Conservation (phyloP, 2,329 filamentous ascomycete species). For the Xylogone sp. region DNA sequence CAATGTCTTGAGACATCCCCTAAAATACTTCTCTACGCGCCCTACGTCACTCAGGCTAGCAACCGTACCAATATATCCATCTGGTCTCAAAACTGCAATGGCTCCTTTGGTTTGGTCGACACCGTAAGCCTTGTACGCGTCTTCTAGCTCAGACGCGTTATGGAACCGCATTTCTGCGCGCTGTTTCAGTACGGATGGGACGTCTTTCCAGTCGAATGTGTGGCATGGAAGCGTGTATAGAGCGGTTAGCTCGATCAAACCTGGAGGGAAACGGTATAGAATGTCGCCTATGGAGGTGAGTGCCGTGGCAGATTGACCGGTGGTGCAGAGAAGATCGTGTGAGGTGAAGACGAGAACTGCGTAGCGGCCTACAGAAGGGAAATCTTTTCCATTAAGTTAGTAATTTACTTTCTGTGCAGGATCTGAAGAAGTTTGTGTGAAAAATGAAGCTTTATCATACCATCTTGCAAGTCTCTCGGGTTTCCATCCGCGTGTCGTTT, state of each 20-base stretch:
- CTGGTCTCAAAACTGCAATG: constrained; percentile 64
- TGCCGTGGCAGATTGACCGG: constrained; percentile 8
- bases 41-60: constrained; percentile 33
- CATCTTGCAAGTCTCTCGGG: constrained; percentile 24
- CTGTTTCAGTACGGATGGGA: constrained; percentile 54
- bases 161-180: constrained; percentile 61
- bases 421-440: not conserved
- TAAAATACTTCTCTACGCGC: constrained; percentile 5
- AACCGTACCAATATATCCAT: constrained; percentile 67
- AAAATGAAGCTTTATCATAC: constrained; percentile 5
- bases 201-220: constrained; percentile 12
- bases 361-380: constrained; percentile 22
- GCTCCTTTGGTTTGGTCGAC: constrained; percentile 51
- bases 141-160: constrained; percentile 43
- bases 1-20: no score
- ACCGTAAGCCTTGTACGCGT: constrained; percentile 66
- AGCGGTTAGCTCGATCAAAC: constrained; percentile 64
- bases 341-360: constrained; percentile 18
- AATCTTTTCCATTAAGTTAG: constrained; percentile 7
- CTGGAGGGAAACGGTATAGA: constrained; percentile 39
- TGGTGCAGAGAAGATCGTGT: constrained; percentile 12
- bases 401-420: not conserved
- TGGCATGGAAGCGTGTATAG: constrained; percentile 35
- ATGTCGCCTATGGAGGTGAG: constrained; percentile 10
- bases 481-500: constrained; percentile 24